Evolutionary conservation across 257 asterid genomes (phyloP).

Genomic region (Striga asiatica): DNA sequence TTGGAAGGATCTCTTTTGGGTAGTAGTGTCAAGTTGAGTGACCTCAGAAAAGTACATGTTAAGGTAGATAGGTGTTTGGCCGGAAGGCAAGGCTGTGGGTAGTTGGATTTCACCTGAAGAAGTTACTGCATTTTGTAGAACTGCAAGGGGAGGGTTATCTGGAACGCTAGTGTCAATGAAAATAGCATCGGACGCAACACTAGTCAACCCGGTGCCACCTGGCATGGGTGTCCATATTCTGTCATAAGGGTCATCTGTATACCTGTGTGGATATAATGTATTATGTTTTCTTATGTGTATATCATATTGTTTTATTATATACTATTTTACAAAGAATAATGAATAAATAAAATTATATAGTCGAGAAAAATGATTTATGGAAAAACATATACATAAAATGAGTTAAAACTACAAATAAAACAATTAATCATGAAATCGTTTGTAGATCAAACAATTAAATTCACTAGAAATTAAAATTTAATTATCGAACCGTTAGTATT

Average conservation of each 20-base stretch:
- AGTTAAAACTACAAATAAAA: not conserved
- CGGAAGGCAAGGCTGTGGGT: slow-evolving; percentile 13
- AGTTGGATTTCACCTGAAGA: not conserved
- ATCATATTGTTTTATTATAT: not conserved
- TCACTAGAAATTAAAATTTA: too few relatives aligned
- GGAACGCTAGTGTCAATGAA: not conserved
- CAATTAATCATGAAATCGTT: too few relatives aligned
- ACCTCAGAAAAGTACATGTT: slow-evolving; percentile 56
- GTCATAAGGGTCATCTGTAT: slow-evolving; percentile 34
- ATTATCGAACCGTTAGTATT: too few relatives aligned
- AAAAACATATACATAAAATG: too few relatives aligned
- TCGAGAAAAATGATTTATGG: too few relatives aligned
- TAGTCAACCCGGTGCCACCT: slow-evolving; percentile 10
- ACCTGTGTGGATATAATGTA: too few relatives aligned
- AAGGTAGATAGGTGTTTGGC: slow-evolving; percentile 19
- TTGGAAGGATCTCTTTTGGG: slow-evolving; percentile 35
- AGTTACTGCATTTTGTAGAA: slow-evolving; percentile 26
- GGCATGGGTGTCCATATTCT: slow-evolving; percentile 42
- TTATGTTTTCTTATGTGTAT: not conserved
- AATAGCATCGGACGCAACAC: slow-evolving; percentile 1
- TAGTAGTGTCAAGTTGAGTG: slow-evolving; percentile 14
- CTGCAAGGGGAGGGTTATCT: slow-evolving; percentile 37
- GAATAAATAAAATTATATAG: too few relatives aligned
- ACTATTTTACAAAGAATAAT: too few relatives aligned
- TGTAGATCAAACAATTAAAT: too few relatives aligned